phyloP scores from a whole-genome alignment of 2,329 filamentous ascomycete species.

The Drechslerella stenobrocha region DNA sequence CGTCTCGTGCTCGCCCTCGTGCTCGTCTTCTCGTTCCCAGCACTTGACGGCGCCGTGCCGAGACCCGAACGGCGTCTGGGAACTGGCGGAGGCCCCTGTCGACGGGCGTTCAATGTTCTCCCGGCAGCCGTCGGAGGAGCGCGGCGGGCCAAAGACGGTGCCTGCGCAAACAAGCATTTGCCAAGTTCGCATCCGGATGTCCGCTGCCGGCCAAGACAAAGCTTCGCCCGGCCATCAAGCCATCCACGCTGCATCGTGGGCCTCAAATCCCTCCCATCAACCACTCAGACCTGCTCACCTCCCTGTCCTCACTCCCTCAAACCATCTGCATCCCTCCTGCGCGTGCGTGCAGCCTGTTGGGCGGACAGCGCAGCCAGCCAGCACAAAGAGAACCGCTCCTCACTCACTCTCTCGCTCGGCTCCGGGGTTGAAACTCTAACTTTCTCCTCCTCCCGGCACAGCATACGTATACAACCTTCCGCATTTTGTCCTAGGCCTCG shows the following conservation, averaged over 20 bases:
- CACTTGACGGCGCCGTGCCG: no score
- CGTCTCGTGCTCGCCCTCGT: no score
- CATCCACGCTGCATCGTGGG: slow-evolving; percentile 4
- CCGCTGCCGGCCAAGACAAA: slow-evolving; percentile 49
- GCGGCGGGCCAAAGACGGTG: no score
- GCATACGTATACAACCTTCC: slow-evolving; percentile 32
- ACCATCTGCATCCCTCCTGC: no score
- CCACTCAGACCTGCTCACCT: not conserved
- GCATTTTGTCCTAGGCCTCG: slow-evolving; percentile 16
- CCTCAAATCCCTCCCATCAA: not conserved
- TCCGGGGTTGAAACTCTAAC: slow-evolving; percentile 16
- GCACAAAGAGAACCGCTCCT: not conserved
- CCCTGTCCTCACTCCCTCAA: not conserved
- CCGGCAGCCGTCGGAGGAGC: slow-evolving; percentile 18
- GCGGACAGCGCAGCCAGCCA: no score
- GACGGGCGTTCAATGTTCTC: not conserved
- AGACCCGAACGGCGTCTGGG: no score
- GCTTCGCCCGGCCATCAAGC: slow-evolving; percentile 42
- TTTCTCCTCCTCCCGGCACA: not conserved
- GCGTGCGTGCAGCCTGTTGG: no score
- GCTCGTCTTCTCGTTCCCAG: no score
- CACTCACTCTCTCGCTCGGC: slow-evolving; percentile 1
- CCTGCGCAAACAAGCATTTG: slow-evolving; percentile 48
- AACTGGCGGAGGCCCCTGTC: no score
- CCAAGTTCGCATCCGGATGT: slow-evolving; percentile 48